Base-by-base conservation (phyloP, 2,329 filamentous ascomycete genomes). In the Fusarium sp. region DNA sequence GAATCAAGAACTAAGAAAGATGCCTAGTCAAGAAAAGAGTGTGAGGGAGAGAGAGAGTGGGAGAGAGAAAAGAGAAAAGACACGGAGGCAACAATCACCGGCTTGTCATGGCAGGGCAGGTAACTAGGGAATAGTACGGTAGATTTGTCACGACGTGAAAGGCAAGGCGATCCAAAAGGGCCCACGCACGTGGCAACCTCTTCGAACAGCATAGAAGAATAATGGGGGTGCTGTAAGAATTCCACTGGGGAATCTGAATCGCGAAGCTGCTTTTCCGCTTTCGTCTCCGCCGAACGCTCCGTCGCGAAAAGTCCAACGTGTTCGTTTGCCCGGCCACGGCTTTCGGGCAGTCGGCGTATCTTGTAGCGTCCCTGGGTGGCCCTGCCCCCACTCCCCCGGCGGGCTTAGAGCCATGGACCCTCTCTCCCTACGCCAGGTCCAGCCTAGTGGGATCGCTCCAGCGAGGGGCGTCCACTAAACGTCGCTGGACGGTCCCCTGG, bases 121-220 rank as follows among this genome's bases (percentile, higher is more conserved):
- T 23, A 30, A 47, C 44, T 66, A 70, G 40, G 46, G 53, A 23
- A 23, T 23, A 23, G 23, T 23, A 23, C 23, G 23, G 60, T 66
- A 65, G 66, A 74, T 75, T 75, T 75, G 73, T 75, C 73, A 75
- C 71, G 65, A 66, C 62, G 36, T 46, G 56, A 66, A 63, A 75
- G 71, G 73, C 68, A 75, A 76, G 71, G 73, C 72, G 74, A 73
- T 66, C 57, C 61, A 62, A 63, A 69, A 67, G 70, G 65, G 62
- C 71, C 71, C 71, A 76, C 74, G 77, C 78, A 79, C 77, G 78
- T 79, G 77, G 74, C 73, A 75, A 67, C 66, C 62, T 60, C 60
- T 54, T 71, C 72, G 48, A 27, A 65, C 64, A 58, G 63, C 48
- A 47, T 30, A 18, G 23, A 50, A 34, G 8, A 23, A 31, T 31